Base-by-base conservation (phyloP, 2,329 filamentous ascomycete genomes). In the Fusarium piperis region DNA sequence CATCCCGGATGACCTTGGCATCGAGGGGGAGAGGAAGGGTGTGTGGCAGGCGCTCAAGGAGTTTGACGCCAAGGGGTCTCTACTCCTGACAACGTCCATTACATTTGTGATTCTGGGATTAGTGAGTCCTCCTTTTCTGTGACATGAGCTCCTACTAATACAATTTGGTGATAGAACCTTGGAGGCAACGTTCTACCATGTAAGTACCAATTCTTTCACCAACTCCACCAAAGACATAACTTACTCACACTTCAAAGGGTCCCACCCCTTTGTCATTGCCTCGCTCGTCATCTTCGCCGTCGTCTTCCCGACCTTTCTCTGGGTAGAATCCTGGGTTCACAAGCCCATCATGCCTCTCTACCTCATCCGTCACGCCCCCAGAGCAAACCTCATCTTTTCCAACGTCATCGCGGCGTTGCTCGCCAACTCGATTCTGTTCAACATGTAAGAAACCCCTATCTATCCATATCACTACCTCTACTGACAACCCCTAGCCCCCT, bases 141-240 rank as follows among this genome's bases (percentile, higher is more conserved):
- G 38, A 13, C 7, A 52, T 20, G 10, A 8, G 7, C 6, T 62
- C 13, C 3, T 33, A 2, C 26, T 62, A 36, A 65, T 73, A 18
- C 70, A 30, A 30, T 13, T 5, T 23, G 18, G 15, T 55, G 28
- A 6, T 55, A 89, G 85, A 91, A 86, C 62, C 83, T 91, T 3
- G 90, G 90, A 55, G 90, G 90, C n/a, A 91, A 91, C 64, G 81
- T 91, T 6, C 78, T 89, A n/a, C 83, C 87, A 11, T 91, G 85
- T 85, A 80, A 82, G 84, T 79, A n/a, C 6, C 20, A 15, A 35
- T 6, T 7, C 39, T 38, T 38, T 3, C 33, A 3, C 4, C 4
- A 5, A 5, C 10, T 11, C 3, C 8, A 15, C 11, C 2, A 38
- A 16, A 20, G 20, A 3, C 9, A 5, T 56, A 1, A n/a, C 32